Base-by-base conservation (phyloP, 1,284 basidiomycete genomes). In the Ustilago tritici region DNA sequence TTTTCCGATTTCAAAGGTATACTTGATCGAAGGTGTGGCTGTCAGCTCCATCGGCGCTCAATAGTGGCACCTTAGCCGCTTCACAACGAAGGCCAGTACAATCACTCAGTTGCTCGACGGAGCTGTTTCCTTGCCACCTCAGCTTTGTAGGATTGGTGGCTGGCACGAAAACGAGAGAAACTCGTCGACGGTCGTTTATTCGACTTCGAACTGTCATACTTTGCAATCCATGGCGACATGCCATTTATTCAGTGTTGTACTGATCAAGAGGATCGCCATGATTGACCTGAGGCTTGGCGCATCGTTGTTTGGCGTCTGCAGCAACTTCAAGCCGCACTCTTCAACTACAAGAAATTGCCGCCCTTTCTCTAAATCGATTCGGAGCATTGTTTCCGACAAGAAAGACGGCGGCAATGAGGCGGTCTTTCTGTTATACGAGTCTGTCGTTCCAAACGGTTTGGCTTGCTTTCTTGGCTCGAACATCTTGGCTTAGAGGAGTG, bases 201-300 rank as follows among this genome's bases (percentile, higher is more conserved):
- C 23, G 23, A 41, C 40, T 6, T 41, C 40, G 14, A 41, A 7
- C 14, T 6, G 17, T 41, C 15, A 15, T 6, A 41, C 9, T 41
- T 41, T 11, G 14, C 43, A 19, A 46, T 46, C 19, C 43, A 19
- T 46, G 43, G 17, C 43, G 43, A 46, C 43, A 19, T 12, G n/a
- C 3, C 6, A 6, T 15, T 54, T 6, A 6, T 47, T 47, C 40
- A 58, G 56, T 47, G 28, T 32, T 19, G 56, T 43, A 17, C 47
- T 46, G 40, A 28, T 7, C 8, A 4, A 32, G 14, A 31, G 56
- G 12, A 59, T 58, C 61, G 66, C 66, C 66, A 68, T 62, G 66
- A 68, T 54, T 53, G 32, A 50, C 50, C 43, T 35, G 38, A 56
- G 32, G 40, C 67, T 70, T 70, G 67, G 67, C 67, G 40, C 67